Base-by-base conservation (phyloP, 768 basidiomycete genomes). In the Agaricus sinodeliciosus region DNA sequence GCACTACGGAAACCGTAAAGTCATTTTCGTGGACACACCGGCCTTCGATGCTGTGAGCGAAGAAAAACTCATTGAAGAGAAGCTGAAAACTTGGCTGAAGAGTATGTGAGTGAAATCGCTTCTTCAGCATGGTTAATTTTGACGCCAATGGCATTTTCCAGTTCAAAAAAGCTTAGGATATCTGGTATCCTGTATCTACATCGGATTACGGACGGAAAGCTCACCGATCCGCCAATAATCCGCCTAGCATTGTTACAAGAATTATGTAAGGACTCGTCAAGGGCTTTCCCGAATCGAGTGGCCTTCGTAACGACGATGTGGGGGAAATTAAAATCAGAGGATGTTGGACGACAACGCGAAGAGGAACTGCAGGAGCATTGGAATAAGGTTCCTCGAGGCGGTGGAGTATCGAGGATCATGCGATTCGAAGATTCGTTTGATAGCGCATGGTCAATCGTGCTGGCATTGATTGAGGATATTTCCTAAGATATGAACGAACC, bases 291-390 rank as follows among this genome's bases (percentile, higher is more conserved):
- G 2, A 43, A 43, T 7, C 51, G 58, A 15, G 48, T 59, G 6
- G 40, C 54, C 9, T 16, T 59, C 27, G 58, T 56, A 41, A 51
- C 55, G 22, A 59, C 58, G 9, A 59, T 59, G 58, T 59, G 55
- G 55, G 41, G 51, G n/a, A 36, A 19, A 8, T 28, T 57, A 27
- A 40, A 44, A 13, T 43, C 51, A 9, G 13, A 18, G n/a, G 18
- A 28, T 3, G 41, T 55, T 4, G 55, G 49, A 3, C 3, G 28
- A 19, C n/a, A 28, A 11, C 41, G 58, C 25, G 54, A 59, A 28
- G 31, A 44, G 13, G 49, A 55, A 19, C 36, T 58, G 31, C 42
- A 47, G 47, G 35, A 39, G 16, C 25, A 49, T 18, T 58, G 57
- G 58, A 19, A 47, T 19, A 44, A 37, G 15, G 25, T 53, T 7